Evolutionary conservation across 2,329 filamentous ascomycete genomes (phyloP).

Genomic region (Trichoderma sp.): DNA sequence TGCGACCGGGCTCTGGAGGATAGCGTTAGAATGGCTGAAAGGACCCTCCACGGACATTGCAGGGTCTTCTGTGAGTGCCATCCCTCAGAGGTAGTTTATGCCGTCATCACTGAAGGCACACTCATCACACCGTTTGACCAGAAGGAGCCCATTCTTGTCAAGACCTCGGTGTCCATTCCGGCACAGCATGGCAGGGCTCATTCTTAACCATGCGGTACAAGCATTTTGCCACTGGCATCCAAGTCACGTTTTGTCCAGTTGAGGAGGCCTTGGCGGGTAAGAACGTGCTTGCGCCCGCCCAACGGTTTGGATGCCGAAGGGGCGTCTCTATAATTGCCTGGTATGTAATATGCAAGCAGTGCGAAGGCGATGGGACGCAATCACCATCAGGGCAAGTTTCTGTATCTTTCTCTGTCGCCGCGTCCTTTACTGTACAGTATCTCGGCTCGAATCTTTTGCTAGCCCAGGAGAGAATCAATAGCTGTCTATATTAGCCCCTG

Average conservation of each 20-base stretch:
- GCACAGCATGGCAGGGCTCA: neutral
- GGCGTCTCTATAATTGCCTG: slow-evolving; percentile 23
- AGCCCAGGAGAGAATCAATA: neutral
- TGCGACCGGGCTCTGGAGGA: neutral
- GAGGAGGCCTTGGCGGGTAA: neutral
- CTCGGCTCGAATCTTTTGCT: neutral
- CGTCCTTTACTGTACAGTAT: neutral
- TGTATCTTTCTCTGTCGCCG: neutral
- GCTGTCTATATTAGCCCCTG: neutral
- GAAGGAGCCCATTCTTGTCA: neutral
- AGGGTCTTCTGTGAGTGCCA: neutral
- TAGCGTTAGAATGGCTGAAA: slow-evolving; percentile 8
- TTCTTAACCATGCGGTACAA: neutral
- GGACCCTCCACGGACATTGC: slow-evolving; percentile 4
- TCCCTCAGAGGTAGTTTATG: neutral
- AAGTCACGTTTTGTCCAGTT: neutral
- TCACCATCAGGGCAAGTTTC: neutral
- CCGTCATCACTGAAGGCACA: neutral
- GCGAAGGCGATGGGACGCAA: slow-evolving; percentile 19
- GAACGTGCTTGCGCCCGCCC: slow-evolving; percentile 25
- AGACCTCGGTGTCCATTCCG: slow-evolving; percentile 8
- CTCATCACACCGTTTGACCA: neutral
- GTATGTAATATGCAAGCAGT: slow-evolving; percentile 28
- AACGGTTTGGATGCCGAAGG: slow-evolving; percentile 19
- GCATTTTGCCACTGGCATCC: slow-evolving; percentile 1